Percentiles rank a stretch among this genome's conserved stretches.
Conservation (phyloP, 495 filamentous ascomycete genomes). For the Lasiosphaeria miniovina region DNA sequence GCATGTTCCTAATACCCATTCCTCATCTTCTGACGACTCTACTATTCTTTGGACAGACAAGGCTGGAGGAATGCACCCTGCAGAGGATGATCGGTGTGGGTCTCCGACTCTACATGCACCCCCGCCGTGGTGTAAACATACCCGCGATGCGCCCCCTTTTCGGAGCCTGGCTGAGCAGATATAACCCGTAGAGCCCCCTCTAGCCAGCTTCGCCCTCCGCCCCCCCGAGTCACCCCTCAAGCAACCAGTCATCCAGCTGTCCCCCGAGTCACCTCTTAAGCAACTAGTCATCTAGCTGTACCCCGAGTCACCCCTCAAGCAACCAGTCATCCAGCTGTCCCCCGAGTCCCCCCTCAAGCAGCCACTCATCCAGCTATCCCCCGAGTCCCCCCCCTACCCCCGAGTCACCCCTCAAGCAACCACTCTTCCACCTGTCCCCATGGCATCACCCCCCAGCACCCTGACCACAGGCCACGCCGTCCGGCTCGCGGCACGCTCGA, state of each 20-base stretch:
- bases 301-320: no score
- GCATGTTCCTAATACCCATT: not conserved
- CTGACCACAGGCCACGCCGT: conserved; percentile 33
- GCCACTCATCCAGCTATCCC: no score
- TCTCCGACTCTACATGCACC: not conserved
- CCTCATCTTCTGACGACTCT: not conserved
- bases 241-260: not conserved
- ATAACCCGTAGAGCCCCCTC: no score
- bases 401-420: not conserved
- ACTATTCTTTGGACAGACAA: not conserved
- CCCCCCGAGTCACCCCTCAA: not conserved
- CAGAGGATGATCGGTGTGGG: not conserved
- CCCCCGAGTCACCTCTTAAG: not conserved
- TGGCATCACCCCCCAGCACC: not conserved
- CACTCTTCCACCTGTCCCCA: not conserved
- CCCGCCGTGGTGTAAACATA: not conserved
- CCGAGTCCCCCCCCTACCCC: not conserved
- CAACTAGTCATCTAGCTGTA: no score
- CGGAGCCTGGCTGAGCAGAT: not conserved
- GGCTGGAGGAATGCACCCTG: not conserved
- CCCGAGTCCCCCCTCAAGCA: not conserved
- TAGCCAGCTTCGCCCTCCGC: not conserved
- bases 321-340: not conserved
- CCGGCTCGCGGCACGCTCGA: conserved; percentile 42
- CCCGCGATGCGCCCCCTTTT: not conserved